Evolutionary conservation across 345 rosid genomes (phyloP), one percentile per base, ranked within the genome.

Genomic region (Reutealis trisperma): DNA sequence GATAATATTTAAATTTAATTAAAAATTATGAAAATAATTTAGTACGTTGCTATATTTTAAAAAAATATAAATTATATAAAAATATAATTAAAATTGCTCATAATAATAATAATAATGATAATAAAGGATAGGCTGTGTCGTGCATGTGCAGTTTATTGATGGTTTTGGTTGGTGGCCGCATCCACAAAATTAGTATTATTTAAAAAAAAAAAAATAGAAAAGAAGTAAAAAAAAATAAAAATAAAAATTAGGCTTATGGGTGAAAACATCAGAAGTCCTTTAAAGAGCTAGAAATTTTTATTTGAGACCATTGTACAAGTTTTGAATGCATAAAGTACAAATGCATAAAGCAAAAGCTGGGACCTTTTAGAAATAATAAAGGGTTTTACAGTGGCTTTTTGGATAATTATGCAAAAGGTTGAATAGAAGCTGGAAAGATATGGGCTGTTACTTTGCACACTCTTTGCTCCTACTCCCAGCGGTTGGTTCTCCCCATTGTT

Each of bases 401-500:
- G 61, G 67, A 25, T 25, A 52, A 54, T 57, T 30, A 22, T 30
- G 9, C 6, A 5, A 19, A 41, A 42, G 12, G 22, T 8, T 24
- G 32, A 25, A 41, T 13, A 32, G 52, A n/a, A n/a, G n/a, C n/a
- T n/a, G n/a, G n/a, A 75, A 45, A 61, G 54, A 49, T 71, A 34
- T 65, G 75, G 77, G 66, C 60, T 73, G 83, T 86, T 57, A 71
- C 49, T 71, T 47, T 18, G 64, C 80, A 78, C 70, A 63, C 79
- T 71, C 71, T 78, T 73, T 44, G 71, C 76, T 80, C 76, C 83
- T 81, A 61, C 71, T 65, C 79, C 58, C 15, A 34, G 83, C 86
- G 72, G 86, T 85, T 81, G 66, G 63, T 57, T 78, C 73, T 14
- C 73, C 60, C 73, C 18, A 49, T 63, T 60, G 45, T 37, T 85